A percentile compares a stretch with the other conserved stretches of the same genome.
phyloP scores from a whole-genome alignment of 2,329 filamentous ascomycete species.

The Tolypocladium tropicale region DNA sequence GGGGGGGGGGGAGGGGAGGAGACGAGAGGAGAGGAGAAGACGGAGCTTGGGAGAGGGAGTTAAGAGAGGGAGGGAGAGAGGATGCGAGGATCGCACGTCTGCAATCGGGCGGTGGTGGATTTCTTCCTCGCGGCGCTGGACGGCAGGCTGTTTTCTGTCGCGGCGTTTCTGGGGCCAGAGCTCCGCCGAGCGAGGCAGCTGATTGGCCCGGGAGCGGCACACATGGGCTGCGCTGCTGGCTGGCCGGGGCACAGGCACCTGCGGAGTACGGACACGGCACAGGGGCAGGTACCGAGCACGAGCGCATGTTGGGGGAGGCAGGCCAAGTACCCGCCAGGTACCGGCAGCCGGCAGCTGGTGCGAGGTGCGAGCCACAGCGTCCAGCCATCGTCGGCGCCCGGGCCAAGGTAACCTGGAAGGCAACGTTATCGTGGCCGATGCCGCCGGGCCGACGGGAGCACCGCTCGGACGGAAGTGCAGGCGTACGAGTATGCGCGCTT shows the following conservation, averaged over 20 bases:
- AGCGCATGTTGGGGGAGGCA: background rate
- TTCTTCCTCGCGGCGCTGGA: background rate
- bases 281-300: background rate
- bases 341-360: background rate
- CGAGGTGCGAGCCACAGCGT: background rate
- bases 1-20: background rate
- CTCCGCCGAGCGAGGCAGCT: background rate
- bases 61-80: too few relatives aligned
- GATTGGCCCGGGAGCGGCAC: background rate
- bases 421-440: background rate
- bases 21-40: slow-evolving; percentile 4
- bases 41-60: too few relatives aligned
- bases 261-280: too few relatives aligned
- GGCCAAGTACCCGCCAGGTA: background rate
- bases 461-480: background rate
- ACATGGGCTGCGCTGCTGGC: background rate
- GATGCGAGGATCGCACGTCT: background rate
- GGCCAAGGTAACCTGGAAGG: background rate
- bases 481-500: background rate
- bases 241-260: background rate
- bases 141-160: background rate
- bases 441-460: background rate
- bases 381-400: too few relatives aligned
- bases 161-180: background rate
- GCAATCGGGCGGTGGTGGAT: background rate